phyloP scores from a whole-genome alignment of 495 filamentous ascomycete species.

The Cenococcum geophilum region DNA sequence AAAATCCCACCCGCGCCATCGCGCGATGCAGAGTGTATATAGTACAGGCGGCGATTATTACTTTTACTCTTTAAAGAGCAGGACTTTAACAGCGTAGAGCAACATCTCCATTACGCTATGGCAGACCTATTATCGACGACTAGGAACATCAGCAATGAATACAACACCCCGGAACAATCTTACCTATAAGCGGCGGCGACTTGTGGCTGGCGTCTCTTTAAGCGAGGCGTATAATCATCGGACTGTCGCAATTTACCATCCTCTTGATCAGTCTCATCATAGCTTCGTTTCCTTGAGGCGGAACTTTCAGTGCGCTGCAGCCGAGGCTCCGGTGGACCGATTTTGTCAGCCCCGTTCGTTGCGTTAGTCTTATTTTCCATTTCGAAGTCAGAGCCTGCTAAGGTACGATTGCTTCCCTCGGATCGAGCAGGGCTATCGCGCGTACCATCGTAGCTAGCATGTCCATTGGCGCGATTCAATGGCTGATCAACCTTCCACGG shows the following conservation, averaged over 20 bases:
- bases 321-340: neutral
- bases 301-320: conserved; percentile 25
- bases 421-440: conserved; percentile 28
- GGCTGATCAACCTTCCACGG: conserved; percentile 20
- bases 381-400: conserved; percentile 35
- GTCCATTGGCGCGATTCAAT: conserved; percentile 6
- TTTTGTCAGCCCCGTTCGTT: conserved; percentile 9
- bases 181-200: conserved; percentile 31
- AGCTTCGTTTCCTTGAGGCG: conserved; percentile 32
- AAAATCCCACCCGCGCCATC: neutral
- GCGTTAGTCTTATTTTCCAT: conserved; percentile 14
- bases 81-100: neutral
- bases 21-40: conserved; percentile 4
- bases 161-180: neutral
- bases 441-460: conserved; percentile 16
- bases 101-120: neutral
- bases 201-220: conserved; percentile 30
- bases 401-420: conserved; percentile 32
- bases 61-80: neutral
- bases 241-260: conserved; percentile 29
- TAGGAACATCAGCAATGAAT: conserved; percentile 1
- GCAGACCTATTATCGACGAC: conserved; percentile 3
- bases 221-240: conserved; percentile 28
- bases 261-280: conserved; percentile 29
- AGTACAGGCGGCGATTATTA: neutral